A percentile compares a stretch with the other conserved stretches of the same genome.
Conservation (phyloP, 495 filamentous ascomycete species). For the Ascodesmis nigricans region DNA sequence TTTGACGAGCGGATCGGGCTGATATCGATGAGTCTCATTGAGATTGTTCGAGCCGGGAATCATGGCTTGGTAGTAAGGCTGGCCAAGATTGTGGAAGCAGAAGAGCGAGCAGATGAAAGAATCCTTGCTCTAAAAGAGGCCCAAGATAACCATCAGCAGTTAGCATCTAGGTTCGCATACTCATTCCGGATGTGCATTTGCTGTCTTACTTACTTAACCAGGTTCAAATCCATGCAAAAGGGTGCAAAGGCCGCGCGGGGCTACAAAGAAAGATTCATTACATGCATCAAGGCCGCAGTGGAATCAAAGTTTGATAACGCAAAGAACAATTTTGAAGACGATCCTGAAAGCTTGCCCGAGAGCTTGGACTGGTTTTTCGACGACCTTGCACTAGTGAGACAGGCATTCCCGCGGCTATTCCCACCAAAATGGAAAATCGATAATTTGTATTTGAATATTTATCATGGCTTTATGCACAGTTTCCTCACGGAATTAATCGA, state of each 20-base stretch:
- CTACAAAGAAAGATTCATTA: conserved; percentile 87
- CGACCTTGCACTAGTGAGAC: conserved; percentile 73
- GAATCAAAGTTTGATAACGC: conserved; percentile 51
- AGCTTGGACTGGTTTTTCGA: conserved; percentile 89
- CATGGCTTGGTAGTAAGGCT: conserved; percentile 72
- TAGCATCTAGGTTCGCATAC: conserved; percentile 35
- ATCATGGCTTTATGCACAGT: conserved; percentile 86
- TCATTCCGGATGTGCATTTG: neutral
- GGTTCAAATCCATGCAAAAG: conserved; percentile 85
- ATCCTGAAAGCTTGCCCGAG: conserved; percentile 69
- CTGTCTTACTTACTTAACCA: conserved; percentile 7
- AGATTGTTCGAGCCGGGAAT: conserved; percentile 61
- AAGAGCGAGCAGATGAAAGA: conserved; percentile 85
- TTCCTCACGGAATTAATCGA: conserved; percentile 63
- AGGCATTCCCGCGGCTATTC: conserved; percentile 72
- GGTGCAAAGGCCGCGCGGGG: conserved; percentile 78
- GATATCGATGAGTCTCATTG: conserved; percentile 75
- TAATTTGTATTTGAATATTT: conserved; percentile 68
- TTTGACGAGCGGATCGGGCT: conserved; percentile 89
- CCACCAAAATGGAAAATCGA: conserved; percentile 97
- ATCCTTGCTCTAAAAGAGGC: conserved; percentile 82
- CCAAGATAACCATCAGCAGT: conserved; percentile 79
- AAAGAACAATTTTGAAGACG: conserved; percentile 52
- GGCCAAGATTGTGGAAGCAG: conserved; percentile 77
- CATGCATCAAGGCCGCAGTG: conserved; percentile 51